Base-by-base conservation (phyloP, 495 filamentous ascomycete species). In the Lasiosphaeria hispida region DNA sequence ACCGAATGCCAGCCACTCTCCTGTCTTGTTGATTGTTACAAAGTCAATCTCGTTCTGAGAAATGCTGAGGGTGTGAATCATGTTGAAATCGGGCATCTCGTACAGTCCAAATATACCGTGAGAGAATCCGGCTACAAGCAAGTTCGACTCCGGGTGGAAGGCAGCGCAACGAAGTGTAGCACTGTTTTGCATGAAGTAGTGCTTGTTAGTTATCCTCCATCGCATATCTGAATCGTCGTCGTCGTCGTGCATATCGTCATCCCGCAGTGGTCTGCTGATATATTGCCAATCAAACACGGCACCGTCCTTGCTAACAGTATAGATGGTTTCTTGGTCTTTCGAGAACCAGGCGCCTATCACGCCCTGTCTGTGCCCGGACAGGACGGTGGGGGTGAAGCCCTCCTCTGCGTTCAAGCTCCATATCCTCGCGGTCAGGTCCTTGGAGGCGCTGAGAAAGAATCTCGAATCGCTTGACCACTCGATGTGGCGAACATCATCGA, bases 1-100 rank as follows among this genome's bases (percentile, higher is more conserved):
- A n/a, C 93, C 94, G 72, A 98, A 96, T 7, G 94, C 94, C 34
- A 98, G 79, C 94, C 94, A 98, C 75, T 96, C 95, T 53, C 93
- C 94, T 34, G 90, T 86, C 66, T 89, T 87, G 73, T 97, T 97
- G 60, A 96, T 86, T 2, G 90, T 89, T 43, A 97, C 89, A 65
- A 87, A 91, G 64, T 96, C 91, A 61, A 98, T 96, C 57, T 92
- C 91, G 66, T 92, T 93, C 65, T 97, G 91, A 1, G 95, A 97
- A 62, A 98, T 92, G 72, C 91, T 96, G 53, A 76, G 65, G 13
- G 86, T 92, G 64, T 98, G 94, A 43, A 98, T 96, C 72, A 86
- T 85, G 72, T 89, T 96, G 78, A 97, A 97, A 48, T 93, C 91
- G n/a, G 94, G 94, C 72, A 98, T 81, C 63, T 98, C 94, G 72